Evolutionary conservation across 805 yeast species (phyloP).

Genomic region (Metschnikowia drakensbergensis): DNA sequence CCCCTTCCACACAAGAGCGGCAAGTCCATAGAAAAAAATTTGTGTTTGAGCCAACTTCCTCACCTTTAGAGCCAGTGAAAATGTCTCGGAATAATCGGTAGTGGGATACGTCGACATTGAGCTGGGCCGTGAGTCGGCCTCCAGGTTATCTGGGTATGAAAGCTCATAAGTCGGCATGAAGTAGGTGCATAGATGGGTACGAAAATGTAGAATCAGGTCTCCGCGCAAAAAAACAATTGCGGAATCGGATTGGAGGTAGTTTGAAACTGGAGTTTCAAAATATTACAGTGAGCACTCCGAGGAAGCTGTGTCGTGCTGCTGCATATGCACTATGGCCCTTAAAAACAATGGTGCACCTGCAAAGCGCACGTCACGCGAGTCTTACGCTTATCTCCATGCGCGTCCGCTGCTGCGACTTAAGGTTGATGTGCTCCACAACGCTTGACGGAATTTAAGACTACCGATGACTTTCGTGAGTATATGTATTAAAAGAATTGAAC

Average conservation of each 20-base stretch:
- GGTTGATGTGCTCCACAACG: not conserved
- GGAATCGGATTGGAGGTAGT: not conserved
- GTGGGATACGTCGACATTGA: not conserved
- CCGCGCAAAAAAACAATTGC: not conserved
- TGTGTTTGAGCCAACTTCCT: not conserved
- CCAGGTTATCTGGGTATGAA: not conserved
- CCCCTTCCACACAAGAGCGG: constrained; percentile 50
- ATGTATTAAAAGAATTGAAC: constrained; percentile 1
- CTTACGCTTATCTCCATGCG: not conserved
- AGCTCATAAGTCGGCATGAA: constrained; percentile 4
- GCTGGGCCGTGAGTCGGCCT: not conserved
- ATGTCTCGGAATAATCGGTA: not conserved
- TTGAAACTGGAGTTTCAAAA: too few species aligned
- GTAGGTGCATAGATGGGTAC: not conserved
- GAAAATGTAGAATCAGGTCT: not conserved
- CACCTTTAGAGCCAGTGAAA: not conserved
- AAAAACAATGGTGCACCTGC: constrained; percentile 1
- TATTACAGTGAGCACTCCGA: too few species aligned
- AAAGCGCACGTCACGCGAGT: not conserved
- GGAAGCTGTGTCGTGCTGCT: not conserved
- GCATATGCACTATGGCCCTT: not conserved
- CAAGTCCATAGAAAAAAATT: constrained; percentile 12
- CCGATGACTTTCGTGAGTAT: not conserved
- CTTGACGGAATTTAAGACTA: not conserved
- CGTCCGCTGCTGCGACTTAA: not conserved